These are phyloP conservation scores for Sordariomycetes sp. DNA, from an alignment of 2,329 filamentous ascomycete genomes.

Conservation along the genomic window DNA sequence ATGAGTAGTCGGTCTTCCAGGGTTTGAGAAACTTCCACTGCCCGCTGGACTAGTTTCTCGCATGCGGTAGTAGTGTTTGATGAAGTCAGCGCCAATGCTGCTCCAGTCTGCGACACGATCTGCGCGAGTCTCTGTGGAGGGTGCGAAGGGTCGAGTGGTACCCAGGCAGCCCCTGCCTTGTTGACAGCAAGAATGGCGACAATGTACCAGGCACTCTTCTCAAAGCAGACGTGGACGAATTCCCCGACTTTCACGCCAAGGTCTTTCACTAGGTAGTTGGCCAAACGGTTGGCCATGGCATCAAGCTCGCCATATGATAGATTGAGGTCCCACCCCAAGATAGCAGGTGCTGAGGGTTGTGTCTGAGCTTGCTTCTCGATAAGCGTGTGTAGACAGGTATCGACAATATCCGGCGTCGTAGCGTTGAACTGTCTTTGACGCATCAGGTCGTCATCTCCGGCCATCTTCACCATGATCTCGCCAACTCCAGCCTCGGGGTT, in stretches of 20 bases:
- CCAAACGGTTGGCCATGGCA: background rate
- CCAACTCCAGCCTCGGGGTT: background rate
- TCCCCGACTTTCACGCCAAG: background rate
- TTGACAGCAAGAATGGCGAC: constrained; percentile 7
- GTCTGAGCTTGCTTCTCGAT: background rate
- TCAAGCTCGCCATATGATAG: constrained; percentile 2
- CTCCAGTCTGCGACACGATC: constrained; percentile 1
- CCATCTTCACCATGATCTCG: background rate
- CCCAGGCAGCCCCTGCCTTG: constrained; percentile 6
- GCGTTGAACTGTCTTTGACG: background rate
- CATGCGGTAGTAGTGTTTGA: background rate
- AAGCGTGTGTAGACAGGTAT: background rate
- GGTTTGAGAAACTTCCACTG: constrained; percentile 2
- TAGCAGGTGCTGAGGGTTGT: background rate
- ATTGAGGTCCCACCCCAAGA: constrained; percentile 1
- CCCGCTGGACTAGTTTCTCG: background rate
- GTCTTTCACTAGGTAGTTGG: background rate
- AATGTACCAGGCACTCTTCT: constrained; percentile 5
- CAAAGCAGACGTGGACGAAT: constrained; percentile 7
- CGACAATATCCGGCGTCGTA: background rate
- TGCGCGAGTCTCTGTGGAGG: constrained; percentile 3
- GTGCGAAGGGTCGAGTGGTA: constrained; percentile 6
- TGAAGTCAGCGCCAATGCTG: background rate
- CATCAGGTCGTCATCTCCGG: constrained; percentile 1
- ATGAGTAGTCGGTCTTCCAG: too few relatives aligned